Evolutionary conservation across 2,329 filamentous ascomycete genomes (phyloP), one percentile per base, ranked within the genome.

Genomic region (Fonsecaea nubica): DNA sequence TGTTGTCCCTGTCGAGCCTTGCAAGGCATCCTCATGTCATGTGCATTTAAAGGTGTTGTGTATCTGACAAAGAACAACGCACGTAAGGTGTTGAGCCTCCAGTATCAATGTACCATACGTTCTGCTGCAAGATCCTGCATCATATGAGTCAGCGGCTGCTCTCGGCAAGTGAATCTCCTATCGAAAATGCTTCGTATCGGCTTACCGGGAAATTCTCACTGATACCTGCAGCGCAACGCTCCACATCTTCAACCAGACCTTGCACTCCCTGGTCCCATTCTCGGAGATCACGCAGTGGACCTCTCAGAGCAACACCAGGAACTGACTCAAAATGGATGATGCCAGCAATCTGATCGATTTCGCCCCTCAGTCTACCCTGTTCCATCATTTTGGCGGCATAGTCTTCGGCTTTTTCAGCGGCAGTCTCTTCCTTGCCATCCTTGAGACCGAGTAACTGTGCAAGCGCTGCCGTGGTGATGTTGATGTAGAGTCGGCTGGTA

Each of bases 331-430:
- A 99, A 81, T 89, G 93, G 66, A 99, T 93, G 10, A 93, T 82
- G 13, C 90, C 86, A 64, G 93, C 92, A 64, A 99, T 93, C 82
- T 99, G 95, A 79, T 99, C 94, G 74, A 99, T 98, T 64, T 90
- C 89, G 7, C 94, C 95, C 2, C 90, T 87, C 59, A 99, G 80
- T 36, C 95, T 88, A 9, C 92, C 93, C 78, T 97, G 93, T 82
- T 98, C 93, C 73, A 99, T 92, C 95, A 99, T 99, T 73, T 88
- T 86, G 4, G 94, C 93, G 12, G 94, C 95, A 62, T 95, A 97
- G 65, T 91, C 89, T 82, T 99, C 95, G 3, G 94, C 94, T 77
- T 89, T 90, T 59, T 91, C 91, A 0, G 87, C 87, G 65, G 79
- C 80, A 2, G 79, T 80, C 4, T 79, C 70, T 45, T 82, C 78